Base-by-base conservation (phyloP, 2,329 filamentous ascomycete species). In the Madurella fahalii region DNA sequence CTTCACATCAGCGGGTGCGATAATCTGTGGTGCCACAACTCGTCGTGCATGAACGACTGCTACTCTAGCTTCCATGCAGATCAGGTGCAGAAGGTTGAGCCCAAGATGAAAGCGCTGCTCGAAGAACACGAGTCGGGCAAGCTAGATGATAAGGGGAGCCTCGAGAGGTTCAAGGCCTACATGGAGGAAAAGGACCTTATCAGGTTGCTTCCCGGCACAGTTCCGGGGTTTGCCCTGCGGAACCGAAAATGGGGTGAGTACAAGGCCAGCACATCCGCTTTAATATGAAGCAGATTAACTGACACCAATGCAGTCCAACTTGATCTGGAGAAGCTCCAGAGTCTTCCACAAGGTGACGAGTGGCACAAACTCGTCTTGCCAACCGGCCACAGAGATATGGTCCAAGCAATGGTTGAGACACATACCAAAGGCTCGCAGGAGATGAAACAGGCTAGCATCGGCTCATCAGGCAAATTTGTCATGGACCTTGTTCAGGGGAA, bases 221-320 rank as follows among this genome's bases (percentile, higher is more conserved):
- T 68, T 1, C 58, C 58, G 12, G 68, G 58, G 0, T 70, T 62
- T 31, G 62, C 61, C 0, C 53, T 69, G 5, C 54, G 65, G 5
- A 63, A 56, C 18, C 58, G 66, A 1, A 68, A 60, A 61, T 69
- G 67, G 67, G 61, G 64, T 67, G 58, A 54, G 59, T n/a, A n/a
- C 2, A 50, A 25, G 3, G 25, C 25, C 31, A 62, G 63, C 62
- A 0, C 53, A 53, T 13, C 53, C 63, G 8, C 25, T 25, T 25
- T 25, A 7, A 3, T 25, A 3, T 25, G 25, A n/a, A n/a, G n/a
- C n/a, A n/a, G n/a, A n/a, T 7, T 25, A 25, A 25, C 25, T 25
- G 25, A 25, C 25, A 4, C 7, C 25, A 3, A 25, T 25, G 25
- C 7, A 25, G 25, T 25, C n/a, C n/a, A n/a, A n/a, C n/a, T n/a